Base-by-base conservation (phyloP, 192 early-diverging fungal genomes). In the Coemansia sp. region DNA sequence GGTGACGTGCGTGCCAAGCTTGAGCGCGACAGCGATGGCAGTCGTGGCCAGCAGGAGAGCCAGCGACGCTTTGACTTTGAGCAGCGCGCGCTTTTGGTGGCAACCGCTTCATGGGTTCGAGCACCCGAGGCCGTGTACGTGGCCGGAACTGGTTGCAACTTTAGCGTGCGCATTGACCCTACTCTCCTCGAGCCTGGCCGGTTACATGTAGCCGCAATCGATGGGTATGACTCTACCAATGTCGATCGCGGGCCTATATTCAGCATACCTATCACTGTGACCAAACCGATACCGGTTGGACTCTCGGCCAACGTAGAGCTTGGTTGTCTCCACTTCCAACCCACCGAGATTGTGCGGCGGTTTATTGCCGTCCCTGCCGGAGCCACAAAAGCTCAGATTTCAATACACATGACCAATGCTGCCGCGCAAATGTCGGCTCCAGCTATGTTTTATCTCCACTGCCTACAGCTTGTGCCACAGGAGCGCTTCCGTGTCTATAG, bases 181-280 rank as follows among this genome's bases (percentile, higher is more conserved):
- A 88, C 89, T 24, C 79, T 82, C 23, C 85, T 99, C 12, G 72
- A 81, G 7, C 83, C 91, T 7, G 94, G 95, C 0, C 73, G 79
- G 50, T 82, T 94, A 49, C 92, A 99, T 65, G 82, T 81, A 59
- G 93, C 85, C 1, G 76, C 92, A 38, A 85, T 99, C 26, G 65
- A 82, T 25, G 95, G 85, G 5, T 93, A 88, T 77, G 94, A 98
- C 70, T 87, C 92, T 14, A 65, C 75, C 24, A 78, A 83, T 59
- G 78, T 82, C 26, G 87, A 84, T 24, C 89, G 85, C 34, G 94
- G 93, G 6, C 89, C 90, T 7, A 73, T 97, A 4, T 96, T 96
- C 82, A 78, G 78, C 53, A 74, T 99, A 44, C 96, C 96, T 14
- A 82, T 99, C 18, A 94, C 92, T 8, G 89, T 98, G 19, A 87